Evolutionary conservation across 306 rosid genomes (phyloP).

Genomic region (Betula pendula): DNA sequence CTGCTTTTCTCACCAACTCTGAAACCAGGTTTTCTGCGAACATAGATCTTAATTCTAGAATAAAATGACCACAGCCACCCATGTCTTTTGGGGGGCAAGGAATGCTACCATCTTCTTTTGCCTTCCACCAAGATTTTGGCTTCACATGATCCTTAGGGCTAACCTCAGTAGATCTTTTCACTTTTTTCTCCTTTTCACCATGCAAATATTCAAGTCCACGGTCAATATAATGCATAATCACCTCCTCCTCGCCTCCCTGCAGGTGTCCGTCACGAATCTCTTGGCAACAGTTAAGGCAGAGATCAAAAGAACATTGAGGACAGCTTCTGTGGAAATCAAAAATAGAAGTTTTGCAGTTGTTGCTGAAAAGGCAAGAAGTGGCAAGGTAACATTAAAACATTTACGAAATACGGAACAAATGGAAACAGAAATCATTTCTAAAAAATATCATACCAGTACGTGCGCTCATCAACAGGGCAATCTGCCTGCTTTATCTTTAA

Average conservation of each 20-base stretch:
- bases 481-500: constrained; percentile 33
- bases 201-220: constrained; percentile 52
- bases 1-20: constrained; percentile 60
- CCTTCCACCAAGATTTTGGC: constrained; percentile 53
- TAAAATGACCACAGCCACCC: constrained; percentile 47
- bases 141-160: constrained; percentile 14
- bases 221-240: constrained; percentile 29
- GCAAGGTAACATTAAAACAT: neutral
- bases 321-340: constrained; percentile 82
- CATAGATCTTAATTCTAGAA: constrained; percentile 61
- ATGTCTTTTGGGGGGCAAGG: constrained; percentile 54
- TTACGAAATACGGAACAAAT: neutral
- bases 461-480: constrained; percentile 46
- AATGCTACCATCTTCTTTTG: constrained; percentile 59
- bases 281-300: constrained; percentile 75
- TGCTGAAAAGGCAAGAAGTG: constrained; percentile 41
- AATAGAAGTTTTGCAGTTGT: constrained; percentile 82
- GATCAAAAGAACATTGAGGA: constrained; percentile 61
- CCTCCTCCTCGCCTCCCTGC: constrained; percentile 51
- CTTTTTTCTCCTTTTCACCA: constrained; percentile 22
- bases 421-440: neutral
- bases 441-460: constrained; percentile 56
- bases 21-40: constrained; percentile 34
- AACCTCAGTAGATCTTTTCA: neutral
- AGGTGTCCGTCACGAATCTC: constrained; percentile 71